Conservation (phyloP, 2,329 filamentous ascomycete species). For the Fusarium metavorans region DNA sequence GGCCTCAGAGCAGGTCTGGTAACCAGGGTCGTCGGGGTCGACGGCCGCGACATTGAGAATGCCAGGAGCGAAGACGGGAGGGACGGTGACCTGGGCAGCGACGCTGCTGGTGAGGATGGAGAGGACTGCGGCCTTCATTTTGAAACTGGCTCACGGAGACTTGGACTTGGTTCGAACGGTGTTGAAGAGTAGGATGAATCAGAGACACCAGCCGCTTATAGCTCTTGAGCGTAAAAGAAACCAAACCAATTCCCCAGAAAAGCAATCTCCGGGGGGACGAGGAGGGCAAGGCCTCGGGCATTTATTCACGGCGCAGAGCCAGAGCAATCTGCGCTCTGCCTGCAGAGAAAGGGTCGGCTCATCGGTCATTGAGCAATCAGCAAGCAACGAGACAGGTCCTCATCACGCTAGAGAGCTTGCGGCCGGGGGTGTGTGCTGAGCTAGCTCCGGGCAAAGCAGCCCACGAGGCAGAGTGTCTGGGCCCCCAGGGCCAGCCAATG, state of each 20-base stretch:
- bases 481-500: slow-evolving; percentile 28
- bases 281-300: slow-evolving; percentile 21
- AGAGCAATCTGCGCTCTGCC: slow-evolving; percentile 20
- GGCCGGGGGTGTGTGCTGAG: slow-evolving; percentile 15
- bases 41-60: slow-evolving; percentile 41
- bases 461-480: slow-evolving; percentile 39
- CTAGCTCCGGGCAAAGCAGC: slow-evolving; percentile 23
- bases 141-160: slow-evolving; percentile 16
- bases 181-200: background rate
- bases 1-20: slow-evolving; percentile 39
- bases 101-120: slow-evolving; percentile 39
- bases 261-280: background rate
- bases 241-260: slow-evolving; percentile 15
- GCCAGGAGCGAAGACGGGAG: slow-evolving; percentile 36
- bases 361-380: slow-evolving; percentile 29
- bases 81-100: slow-evolving; percentile 43
- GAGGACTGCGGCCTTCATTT: slow-evolving; percentile 42
- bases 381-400: background rate
- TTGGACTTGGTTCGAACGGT: slow-evolving; percentile 1
- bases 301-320: slow-evolving; percentile 25
- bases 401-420: slow-evolving; percentile 37
- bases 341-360: slow-evolving; percentile 22
- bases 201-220: slow-evolving; percentile 19
- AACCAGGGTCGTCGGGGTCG: slow-evolving; percentile 41
- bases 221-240: slow-evolving; percentile 7